Conservation (phyloP, 2,329 filamentous ascomycete genomes). For the Trichoderma sp. region DNA sequence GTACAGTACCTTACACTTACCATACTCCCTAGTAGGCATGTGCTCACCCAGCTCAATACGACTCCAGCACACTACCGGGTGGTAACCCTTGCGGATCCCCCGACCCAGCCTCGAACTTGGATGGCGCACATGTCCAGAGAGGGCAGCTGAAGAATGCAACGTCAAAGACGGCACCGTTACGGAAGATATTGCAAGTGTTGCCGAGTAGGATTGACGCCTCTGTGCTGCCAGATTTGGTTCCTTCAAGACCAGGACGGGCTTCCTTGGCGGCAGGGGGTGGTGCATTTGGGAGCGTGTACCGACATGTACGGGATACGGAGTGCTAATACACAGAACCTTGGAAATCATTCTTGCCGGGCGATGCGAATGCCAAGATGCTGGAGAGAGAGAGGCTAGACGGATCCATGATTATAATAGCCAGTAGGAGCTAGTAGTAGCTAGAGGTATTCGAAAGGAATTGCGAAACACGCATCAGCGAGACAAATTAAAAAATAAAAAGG, state of each 20-base stretch:
- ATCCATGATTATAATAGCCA: background rate
- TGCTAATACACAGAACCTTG: no score
- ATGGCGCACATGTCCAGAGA: background rate
- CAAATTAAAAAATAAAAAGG: background rate
- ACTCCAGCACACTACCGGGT: background rate
- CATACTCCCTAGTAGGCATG: background rate
- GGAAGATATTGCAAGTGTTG: background rate
- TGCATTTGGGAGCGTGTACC: background rate
- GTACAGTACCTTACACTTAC: background rate
- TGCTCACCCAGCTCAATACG: background rate
- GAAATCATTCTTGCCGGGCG: background rate
- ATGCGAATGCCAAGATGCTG: background rate
- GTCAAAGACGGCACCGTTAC: background rate
- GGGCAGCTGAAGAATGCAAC: background rate
- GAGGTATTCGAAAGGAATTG: background rate
- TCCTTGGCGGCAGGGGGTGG: background rate
- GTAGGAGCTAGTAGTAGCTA: background rate
- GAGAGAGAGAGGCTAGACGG: background rate
- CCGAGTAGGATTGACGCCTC: background rate
- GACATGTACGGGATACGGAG: background rate
- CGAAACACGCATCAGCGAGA: background rate
- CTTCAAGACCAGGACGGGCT: background rate
- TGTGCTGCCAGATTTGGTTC: background rate
- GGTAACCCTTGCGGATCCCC: background rate
- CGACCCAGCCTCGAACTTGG: background rate